Conservation (phyloP, 1,139 yeast genomes). For the Taphrina deformans region DNA sequence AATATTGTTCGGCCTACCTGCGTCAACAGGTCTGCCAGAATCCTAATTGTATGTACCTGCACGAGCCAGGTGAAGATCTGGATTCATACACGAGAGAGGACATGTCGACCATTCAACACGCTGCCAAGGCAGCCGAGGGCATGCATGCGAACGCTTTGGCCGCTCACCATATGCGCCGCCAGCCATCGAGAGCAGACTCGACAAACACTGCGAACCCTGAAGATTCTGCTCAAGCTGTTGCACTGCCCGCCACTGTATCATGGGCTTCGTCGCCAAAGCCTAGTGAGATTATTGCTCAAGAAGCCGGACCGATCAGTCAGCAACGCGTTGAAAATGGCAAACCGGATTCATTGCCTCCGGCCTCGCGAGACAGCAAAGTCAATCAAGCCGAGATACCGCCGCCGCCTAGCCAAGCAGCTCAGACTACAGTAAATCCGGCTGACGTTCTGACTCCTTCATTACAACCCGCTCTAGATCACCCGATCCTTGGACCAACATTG, state of each 20-base stretch:
- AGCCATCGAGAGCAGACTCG: slow-evolving; percentile 37
- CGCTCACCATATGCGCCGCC: slow-evolving; percentile 39
- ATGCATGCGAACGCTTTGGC: slow-evolving; percentile 31
- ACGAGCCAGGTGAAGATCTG: slow-evolving; percentile 99
- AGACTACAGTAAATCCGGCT: slow-evolving; percentile 1
- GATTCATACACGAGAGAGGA: slow-evolving; percentile 89
- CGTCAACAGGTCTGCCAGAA: slow-evolving; percentile 97
- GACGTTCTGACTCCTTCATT: slow-evolving; percentile 12
- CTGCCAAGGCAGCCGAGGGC: slow-evolving; percentile 34
- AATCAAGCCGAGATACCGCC: slow-evolving; percentile 20
- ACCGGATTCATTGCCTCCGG: slow-evolving; percentile 24
- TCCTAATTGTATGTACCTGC: slow-evolving; percentile 98
- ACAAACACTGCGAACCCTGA: slow-evolving; percentile 40
- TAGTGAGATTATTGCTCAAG: slow-evolving; percentile 47
- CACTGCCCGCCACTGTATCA: slow-evolving; percentile 48
- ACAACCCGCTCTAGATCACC: slow-evolving; percentile 18
- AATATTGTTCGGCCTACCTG: slow-evolving; percentile 91
- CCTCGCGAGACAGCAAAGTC: neutral
- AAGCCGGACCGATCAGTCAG: slow-evolving; percentile 13
- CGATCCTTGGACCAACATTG: slow-evolving; percentile 18
- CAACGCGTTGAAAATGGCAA: neutral
- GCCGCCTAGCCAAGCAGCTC: slow-evolving; percentile 28
- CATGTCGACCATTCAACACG: slow-evolving; percentile 73
- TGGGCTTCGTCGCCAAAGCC: slow-evolving; percentile 50
- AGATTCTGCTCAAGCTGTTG: slow-evolving; percentile 40